phyloP scores from a whole-genome alignment of 768 basidiomycete species.

The Tephrocybe sp. region DNA sequence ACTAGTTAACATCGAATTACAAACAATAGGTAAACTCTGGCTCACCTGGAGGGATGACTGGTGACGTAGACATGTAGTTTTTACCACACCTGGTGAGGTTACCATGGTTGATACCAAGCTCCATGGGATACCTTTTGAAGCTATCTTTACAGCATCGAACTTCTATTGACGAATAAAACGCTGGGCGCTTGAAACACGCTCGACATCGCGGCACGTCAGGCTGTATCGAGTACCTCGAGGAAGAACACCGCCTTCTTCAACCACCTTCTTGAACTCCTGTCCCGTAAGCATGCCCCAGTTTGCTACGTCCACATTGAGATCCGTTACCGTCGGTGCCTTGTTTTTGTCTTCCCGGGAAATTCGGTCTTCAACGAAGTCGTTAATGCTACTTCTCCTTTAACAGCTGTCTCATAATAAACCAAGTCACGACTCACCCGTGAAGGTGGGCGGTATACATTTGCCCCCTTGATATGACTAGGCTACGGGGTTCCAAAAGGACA shows the following conservation, averaged over 20 bases:
- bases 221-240: slow-evolving; percentile 66
- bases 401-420: background rate
- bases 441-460: slow-evolving; percentile 69
- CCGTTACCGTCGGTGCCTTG: slow-evolving; percentile 24
- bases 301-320: slow-evolving; percentile 39
- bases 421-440: slow-evolving; percentile 54
- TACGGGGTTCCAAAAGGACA: slow-evolving; percentile 81
- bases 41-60: slow-evolving; percentile 41
- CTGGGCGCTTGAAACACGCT: slow-evolving; percentile 47
- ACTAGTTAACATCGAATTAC: background rate
- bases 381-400: slow-evolving; percentile 44
- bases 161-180: slow-evolving; percentile 25
- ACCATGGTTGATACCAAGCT: no score
- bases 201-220: slow-evolving; percentile 83
- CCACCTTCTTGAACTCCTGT: slow-evolving; percentile 32
- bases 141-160: no score
- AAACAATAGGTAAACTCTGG: slow-evolving; percentile 4
- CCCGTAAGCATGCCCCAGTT: slow-evolving; percentile 57
- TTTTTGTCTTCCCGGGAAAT: slow-evolving; percentile 25
- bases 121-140: no score
- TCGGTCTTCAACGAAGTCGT: slow-evolving; percentile 50
- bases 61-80: slow-evolving; percentile 45
- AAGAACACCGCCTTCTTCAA: slow-evolving; percentile 51
- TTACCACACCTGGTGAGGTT: slow-evolving; percentile 55
- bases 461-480: slow-evolving; percentile 72